A percentile compares a stretch with the other conserved stretches of the same genome.
These are phyloP conservation scores for Quercus parvula DNA, from an alignment of 306 rosid species.

Conservation along the genomic window DNA sequence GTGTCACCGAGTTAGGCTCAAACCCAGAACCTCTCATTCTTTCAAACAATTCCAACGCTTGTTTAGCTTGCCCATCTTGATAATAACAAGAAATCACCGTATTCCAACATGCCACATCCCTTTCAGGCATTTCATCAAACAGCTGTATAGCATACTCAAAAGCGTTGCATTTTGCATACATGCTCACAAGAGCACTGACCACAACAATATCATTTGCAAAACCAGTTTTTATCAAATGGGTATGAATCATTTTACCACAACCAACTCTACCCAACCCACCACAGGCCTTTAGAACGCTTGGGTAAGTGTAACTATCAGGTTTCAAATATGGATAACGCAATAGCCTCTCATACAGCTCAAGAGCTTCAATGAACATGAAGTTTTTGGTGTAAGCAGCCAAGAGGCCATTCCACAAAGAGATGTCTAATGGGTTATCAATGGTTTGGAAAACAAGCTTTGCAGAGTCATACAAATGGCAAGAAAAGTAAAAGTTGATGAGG, in stretches of 20 bases:
- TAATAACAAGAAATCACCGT: conserved; percentile 67
- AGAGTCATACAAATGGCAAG: conserved; percentile 36
- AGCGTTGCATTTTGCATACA: conserved; percentile 66
- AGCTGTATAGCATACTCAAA: conserved; percentile 41
- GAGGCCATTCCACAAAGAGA: conserved; percentile 72
- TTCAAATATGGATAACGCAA: conserved; percentile 29
- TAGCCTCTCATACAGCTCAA: conserved; percentile 47
- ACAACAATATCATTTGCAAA: conserved; percentile 50
- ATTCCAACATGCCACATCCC: conserved; percentile 87
- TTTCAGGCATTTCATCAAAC: conserved; percentile 71
- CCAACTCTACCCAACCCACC: conserved; percentile 46
- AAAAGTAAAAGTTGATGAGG: conserved; percentile 57
- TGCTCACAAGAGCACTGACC: conserved; percentile 54
- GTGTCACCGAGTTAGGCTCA: conserved; percentile 55
- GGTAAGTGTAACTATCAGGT: conserved; percentile 67
- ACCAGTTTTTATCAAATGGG: conserved; percentile 57
- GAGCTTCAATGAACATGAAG: conserved; percentile 57
- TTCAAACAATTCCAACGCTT: conserved; percentile 49
- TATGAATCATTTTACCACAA: conserved; percentile 50
- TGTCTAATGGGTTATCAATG: conserved; percentile 37
- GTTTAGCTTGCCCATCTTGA: conserved; percentile 52
- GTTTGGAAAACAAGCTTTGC: conserved; percentile 54
- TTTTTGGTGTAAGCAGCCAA: conserved; percentile 67
- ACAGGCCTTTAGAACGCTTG: conserved; percentile 74
- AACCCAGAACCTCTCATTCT: conserved; percentile 58